These are phyloP conservation scores for Rhizopogon rudus DNA, from an alignment of 768 basidiomycete genomes.

Conservation along the genomic window DNA sequence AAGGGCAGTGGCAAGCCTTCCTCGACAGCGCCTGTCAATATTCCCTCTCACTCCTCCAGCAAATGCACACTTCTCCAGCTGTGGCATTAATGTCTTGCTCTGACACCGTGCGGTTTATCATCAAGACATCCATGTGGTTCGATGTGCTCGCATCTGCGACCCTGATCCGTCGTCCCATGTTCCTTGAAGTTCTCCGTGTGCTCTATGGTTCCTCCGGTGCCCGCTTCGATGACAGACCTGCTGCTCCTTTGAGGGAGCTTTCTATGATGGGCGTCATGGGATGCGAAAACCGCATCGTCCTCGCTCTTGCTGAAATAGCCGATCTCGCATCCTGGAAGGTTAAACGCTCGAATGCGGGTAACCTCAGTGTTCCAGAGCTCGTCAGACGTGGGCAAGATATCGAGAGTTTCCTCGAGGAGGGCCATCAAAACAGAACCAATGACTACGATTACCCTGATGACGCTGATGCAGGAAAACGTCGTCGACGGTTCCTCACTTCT, in stretches of 20 bases:
- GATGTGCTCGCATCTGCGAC: constrained; percentile 78
- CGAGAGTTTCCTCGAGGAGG: constrained; percentile 30
- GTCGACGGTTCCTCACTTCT: constrained; percentile 41
- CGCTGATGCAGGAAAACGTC: constrained; percentile 7
- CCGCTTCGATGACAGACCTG: constrained; percentile 29
- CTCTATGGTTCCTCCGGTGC: constrained; percentile 38
- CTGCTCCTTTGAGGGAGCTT: constrained; percentile 35
- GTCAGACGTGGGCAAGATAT: constrained; percentile 49
- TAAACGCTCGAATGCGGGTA: constrained; percentile 29
- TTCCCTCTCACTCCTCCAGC: constrained; percentile 43
- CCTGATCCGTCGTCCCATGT: constrained; percentile 52
- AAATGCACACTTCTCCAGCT: constrained; percentile 31
- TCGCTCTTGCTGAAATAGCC: constrained; percentile 74
- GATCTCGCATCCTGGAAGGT: constrained; percentile 65
- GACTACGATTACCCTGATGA: neutral
- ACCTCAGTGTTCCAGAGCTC: constrained; percentile 57
- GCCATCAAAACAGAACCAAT: neutral
- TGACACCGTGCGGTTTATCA: constrained; percentile 61
- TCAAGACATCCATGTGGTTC: constrained; percentile 86
- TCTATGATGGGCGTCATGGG: constrained; percentile 87
- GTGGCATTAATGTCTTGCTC: constrained; percentile 41
- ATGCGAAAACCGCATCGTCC: constrained; percentile 74
- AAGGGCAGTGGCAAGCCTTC: constrained; percentile 65
- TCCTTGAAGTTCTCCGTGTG: constrained; percentile 48
- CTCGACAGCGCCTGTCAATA: constrained; percentile 56